Conservation (phyloP, 177 flowering plant species). For the Vitis hybrid region DNA sequence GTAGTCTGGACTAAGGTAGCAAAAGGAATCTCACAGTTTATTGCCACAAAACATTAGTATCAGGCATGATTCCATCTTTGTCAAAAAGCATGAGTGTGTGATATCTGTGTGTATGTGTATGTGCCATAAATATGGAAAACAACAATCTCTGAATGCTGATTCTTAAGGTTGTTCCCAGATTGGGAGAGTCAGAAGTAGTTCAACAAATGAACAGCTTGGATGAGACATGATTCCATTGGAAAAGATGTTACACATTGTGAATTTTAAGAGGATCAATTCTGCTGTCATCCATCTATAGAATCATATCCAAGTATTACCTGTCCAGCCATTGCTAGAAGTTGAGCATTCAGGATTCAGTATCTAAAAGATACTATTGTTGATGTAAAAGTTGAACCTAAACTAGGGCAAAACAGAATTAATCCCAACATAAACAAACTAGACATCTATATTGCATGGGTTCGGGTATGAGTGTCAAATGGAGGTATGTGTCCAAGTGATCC, state of each 20-base stretch:
- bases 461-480: too few species aligned
- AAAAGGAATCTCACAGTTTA: not conserved
- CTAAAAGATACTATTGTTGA: too few species aligned
- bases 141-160: not conserved
- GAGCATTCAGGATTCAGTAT: too few species aligned
- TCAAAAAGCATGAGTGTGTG: not conserved
- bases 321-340: too few species aligned
- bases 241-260: not conserved
- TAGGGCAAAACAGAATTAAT: too few species aligned
- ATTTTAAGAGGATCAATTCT: not conserved
- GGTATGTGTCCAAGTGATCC: too few species aligned
- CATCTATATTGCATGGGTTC: too few species aligned
- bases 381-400: too few species aligned
- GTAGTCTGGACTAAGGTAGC: not conserved
- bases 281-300: too few species aligned
- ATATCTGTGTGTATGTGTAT: not conserved
- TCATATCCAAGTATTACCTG: too few species aligned
- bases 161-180: not conserved
- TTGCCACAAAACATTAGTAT: not conserved
- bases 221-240: not conserved
- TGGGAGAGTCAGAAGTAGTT: not conserved
- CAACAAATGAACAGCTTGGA: not conserved
- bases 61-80: not conserved
- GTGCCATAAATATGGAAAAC: not conserved
- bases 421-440: too few species aligned